A percentile compares a stretch with the other conserved stretches of the same genome.
Evolutionary conservation across 441 rosid genomes (phyloP).

Genomic region (Eugenia klotzschiana): DNA sequence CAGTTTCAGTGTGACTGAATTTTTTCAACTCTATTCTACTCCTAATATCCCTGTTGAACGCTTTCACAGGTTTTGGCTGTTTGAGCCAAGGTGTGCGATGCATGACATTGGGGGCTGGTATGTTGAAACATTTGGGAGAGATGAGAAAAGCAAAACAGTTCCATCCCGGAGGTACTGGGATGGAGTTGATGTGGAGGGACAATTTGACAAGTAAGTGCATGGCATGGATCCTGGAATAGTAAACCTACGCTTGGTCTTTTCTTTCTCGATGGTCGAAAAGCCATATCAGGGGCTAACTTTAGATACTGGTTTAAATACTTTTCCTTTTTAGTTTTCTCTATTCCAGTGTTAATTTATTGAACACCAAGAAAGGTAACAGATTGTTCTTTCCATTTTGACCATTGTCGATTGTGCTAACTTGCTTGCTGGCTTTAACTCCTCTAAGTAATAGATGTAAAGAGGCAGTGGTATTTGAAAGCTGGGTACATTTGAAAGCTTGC

Average conservation of each 20-base stretch:
- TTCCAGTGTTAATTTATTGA: not conserved
- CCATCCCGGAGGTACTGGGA: conserved; percentile 68
- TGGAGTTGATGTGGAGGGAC: conserved; percentile 37
- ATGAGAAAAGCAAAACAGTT: conserved; percentile 51
- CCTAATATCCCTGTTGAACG: not conserved
- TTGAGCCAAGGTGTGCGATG: conserved; percentile 78
- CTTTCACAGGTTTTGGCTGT: conserved; percentile 78
- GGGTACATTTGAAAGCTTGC: not conserved
- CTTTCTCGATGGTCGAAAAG: not conserved
- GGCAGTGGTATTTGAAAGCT: not conserved
- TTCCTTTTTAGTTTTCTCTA: not conserved
- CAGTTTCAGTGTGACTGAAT: not conserved
- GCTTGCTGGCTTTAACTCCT: not conserved
- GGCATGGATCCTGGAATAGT: not conserved
- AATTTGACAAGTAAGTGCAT: conserved; percentile 49
- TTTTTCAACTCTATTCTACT: not conserved
- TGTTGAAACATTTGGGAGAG: conserved; percentile 80
- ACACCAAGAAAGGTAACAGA: not conserved
- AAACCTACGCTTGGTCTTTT: not conserved
- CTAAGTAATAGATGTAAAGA: not conserved
- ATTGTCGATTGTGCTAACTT: not conserved
- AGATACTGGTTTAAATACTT: not conserved
- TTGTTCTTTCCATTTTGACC: not conserved
- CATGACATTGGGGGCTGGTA: conserved; percentile 98
- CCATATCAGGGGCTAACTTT: not conserved